A percentile compares a stretch with the other conserved stretches of the same genome.
Evolutionary conservation across 805 yeast species (phyloP).

Genomic region (Pichia ethanolica): DNA sequence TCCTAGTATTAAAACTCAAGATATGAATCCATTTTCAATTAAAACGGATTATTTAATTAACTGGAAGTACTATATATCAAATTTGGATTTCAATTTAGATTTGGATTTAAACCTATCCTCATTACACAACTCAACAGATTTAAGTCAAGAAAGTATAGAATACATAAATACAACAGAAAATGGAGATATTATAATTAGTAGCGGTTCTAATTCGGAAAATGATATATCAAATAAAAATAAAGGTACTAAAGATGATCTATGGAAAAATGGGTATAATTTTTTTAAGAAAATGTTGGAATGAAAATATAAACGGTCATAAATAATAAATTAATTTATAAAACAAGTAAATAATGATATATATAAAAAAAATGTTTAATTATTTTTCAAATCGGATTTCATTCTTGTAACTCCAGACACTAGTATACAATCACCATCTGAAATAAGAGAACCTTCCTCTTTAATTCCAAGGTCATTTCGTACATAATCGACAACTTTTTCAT

Average conservation of each 20-base stretch:
- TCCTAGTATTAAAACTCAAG: constrained; percentile 66
- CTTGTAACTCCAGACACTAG: constrained; percentile 32
- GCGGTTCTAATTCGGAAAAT: neutral
- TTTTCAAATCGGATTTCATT: neutral
- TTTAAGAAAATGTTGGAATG: constrained; percentile 32
- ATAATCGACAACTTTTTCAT: constrained; percentile 38
- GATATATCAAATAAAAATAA: neutral
- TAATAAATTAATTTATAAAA: neutral
- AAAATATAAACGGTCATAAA: neutral
- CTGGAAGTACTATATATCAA: neutral
- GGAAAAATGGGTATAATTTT: constrained; percentile 29
- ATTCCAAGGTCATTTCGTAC: constrained; percentile 26
- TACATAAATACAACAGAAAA: constrained; percentile 15
- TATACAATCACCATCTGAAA: constrained; percentile 58
- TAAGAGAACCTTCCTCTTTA: constrained; percentile 18
- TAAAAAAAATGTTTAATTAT: no score
- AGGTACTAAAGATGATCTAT: constrained; percentile 23
- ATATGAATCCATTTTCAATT: constrained; percentile 54
- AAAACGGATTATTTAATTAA: neutral
- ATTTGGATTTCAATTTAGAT: neutral
- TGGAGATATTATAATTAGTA: constrained; percentile 19
- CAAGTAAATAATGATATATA: no score
- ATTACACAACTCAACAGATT: neutral
- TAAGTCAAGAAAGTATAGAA: constrained; percentile 20
- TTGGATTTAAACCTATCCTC: neutral